Percentiles rank a stretch among this genome's conserved stretches.
These are phyloP conservation scores for Schizochytrium sp. DNA, from an alignment of 108 stramenopile species.

Conservation along the genomic window DNA sequence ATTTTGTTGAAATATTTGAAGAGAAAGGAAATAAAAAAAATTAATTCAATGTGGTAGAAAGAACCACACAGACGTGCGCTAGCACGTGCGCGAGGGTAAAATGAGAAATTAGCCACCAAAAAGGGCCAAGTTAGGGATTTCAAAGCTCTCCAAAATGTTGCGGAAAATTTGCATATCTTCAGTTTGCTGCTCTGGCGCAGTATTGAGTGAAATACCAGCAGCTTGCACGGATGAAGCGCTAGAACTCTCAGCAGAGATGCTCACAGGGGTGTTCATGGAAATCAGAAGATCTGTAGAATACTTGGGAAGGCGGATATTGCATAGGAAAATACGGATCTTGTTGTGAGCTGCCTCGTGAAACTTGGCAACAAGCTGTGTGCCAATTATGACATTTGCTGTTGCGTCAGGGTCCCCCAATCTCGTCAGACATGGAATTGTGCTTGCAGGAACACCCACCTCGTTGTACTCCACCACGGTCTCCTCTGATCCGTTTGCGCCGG, in stretches of 20 bases:
- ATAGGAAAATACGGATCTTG: conserved; percentile 31
- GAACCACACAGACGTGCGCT: background rate
- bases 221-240: conserved; percentile 9
- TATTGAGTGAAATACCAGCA: background rate
- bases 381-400: background rate
- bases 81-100: background rate
- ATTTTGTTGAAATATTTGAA: too few species aligned
- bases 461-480: conserved; percentile 39
- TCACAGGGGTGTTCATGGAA: conserved; percentile 7
- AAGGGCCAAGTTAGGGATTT: conserved; percentile 18
- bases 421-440: background rate
- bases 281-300: conserved; percentile 23
- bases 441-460: conserved; percentile 16
- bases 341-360: conserved; percentile 18
- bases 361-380: conserved; percentile 43
- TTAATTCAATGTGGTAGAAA: background rate
- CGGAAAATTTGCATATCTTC: conserved; percentile 45
- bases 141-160: background rate
- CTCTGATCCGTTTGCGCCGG: conserved; percentile 56
- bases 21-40: background rate
- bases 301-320: conserved; percentile 56
- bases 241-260: conserved; percentile 2
- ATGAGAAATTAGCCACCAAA: background rate
- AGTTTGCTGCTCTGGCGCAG: background rate
- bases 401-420: background rate